phyloP scores from a whole-genome alignment of 768 basidiomycete genomes.

The Termitomyces sp. region DNA sequence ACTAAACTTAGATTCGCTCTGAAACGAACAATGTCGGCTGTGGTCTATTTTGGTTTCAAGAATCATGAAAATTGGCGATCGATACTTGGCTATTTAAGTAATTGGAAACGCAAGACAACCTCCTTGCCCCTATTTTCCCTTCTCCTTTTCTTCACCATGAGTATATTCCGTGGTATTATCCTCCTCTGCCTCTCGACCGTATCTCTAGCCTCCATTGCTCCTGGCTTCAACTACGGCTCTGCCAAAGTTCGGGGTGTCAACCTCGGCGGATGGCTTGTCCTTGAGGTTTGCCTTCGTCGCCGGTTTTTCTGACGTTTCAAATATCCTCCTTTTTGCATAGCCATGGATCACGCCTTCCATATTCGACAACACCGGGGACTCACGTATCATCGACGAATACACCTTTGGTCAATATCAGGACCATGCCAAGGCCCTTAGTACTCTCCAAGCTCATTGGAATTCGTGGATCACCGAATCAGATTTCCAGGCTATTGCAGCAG shows the following conservation, averaged over 20 bases:
- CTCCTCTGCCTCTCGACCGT: conserved; percentile 24
- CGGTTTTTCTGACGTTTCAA: background rate
- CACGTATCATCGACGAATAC: conserved; percentile 66
- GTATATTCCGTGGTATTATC: conserved; percentile 12
- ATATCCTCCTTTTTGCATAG: conserved; percentile 23
- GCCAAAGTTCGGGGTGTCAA: conserved; percentile 79
- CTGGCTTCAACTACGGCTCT: conserved; percentile 68
- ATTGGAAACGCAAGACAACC: background rate
- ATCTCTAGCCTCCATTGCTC: conserved; percentile 29
- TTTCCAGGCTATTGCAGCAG: conserved; percentile 66
- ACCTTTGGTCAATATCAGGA: conserved; percentile 67
- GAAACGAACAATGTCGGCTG: conserved; percentile 5
- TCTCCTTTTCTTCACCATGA: conserved; percentile 6
- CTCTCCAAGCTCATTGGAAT: conserved; percentile 66
- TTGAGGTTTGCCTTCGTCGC: conserved; percentile 27
- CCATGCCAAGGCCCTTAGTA: conserved; percentile 37
- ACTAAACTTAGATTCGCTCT: background rate
- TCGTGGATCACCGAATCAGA: conserved; percentile 83
- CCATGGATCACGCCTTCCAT: conserved; percentile 78
- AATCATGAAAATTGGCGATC: conserved; percentile 15
- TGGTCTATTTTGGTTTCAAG: conserved; percentile 12
- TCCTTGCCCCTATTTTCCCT: conserved; percentile 1
- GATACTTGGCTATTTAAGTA: background rate
- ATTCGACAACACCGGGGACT: conserved; percentile 61
- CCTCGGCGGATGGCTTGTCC: conserved; percentile 57